phyloP scores from a whole-genome alignment of 371 early-diverging fungal species.

The Sporodiniella umbellata region DNA sequence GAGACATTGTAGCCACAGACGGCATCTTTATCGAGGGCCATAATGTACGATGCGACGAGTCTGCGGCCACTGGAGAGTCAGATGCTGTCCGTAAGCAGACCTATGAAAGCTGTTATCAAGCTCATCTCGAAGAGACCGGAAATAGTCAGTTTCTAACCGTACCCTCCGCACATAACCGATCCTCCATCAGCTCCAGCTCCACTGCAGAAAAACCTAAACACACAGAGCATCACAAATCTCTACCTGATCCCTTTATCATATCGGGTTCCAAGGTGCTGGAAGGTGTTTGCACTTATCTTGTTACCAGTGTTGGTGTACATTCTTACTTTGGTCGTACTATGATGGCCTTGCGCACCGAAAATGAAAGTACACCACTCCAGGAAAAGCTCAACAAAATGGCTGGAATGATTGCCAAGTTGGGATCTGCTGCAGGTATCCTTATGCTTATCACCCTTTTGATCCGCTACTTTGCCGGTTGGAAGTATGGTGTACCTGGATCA shows the following conservation, averaged over 20 bases:
- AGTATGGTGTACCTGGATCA: constrained; percentile 19
- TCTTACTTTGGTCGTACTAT: constrained; percentile 77
- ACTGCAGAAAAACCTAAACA: constrained; percentile 1
- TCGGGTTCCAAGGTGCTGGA: constrained; percentile 76
- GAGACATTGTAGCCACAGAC: constrained; percentile 90
- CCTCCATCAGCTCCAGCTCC: constrained; percentile 2
- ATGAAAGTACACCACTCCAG: constrained; percentile 73
- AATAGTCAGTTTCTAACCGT: neutral
- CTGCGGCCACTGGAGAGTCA: constrained; percentile 90
- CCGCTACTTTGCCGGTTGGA: constrained; percentile 56
- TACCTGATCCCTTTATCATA: constrained; percentile 70
- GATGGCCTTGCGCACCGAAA: constrained; percentile 66
- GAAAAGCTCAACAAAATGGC: constrained; percentile 66
- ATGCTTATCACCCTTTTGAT: constrained; percentile 65
- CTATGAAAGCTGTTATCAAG: constrained; percentile 29
- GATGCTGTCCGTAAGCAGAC: constrained; percentile 67
- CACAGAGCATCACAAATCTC: constrained; percentile 10
- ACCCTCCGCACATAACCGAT: neutral
- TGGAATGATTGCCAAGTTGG: constrained; percentile 70
- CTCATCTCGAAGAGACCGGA: neutral
- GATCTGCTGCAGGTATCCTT: constrained; percentile 61
- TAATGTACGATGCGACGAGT: constrained; percentile 87
- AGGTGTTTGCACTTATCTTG: constrained; percentile 75
- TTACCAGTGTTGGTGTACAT: constrained; percentile 67
- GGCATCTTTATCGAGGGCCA: constrained; percentile 82